A percentile compares a stretch with the other conserved stretches of the same genome.
phyloP scores from a whole-genome alignment of 108 stramenopile genomes.

The Nitzschia sp. region DNA sequence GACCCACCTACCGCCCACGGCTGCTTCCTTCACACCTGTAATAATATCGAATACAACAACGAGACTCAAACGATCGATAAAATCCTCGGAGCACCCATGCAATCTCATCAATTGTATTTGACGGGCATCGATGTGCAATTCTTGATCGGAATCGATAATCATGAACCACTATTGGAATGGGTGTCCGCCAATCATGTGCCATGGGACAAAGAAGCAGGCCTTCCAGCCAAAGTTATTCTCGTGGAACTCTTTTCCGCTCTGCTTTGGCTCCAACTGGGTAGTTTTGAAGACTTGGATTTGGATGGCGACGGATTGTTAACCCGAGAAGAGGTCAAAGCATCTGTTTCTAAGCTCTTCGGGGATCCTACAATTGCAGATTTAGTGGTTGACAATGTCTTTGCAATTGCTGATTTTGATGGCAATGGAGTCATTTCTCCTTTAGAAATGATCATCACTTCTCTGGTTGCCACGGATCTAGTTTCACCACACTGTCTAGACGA shows the following conservation, averaged over 20 bases:
- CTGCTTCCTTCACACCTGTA: conserved; percentile 37
- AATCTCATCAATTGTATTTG: conserved; percentile 31
- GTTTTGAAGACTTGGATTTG: conserved; percentile 42
- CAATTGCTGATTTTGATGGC: conserved; percentile 39
- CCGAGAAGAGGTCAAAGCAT: conserved; percentile 33
- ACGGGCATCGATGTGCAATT: conserved; percentile 30
- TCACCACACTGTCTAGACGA: background rate
- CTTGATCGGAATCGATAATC: conserved; percentile 48
- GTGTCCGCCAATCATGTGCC: background rate
- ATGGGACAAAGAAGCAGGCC: conserved; percentile 16
- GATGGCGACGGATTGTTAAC: conserved; percentile 45
- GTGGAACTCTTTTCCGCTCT: conserved; percentile 39
- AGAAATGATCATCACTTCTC: conserved; percentile 31
- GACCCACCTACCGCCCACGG: conserved; percentile 18
- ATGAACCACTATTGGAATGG: conserved; percentile 47
- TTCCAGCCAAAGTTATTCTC: conserved; percentile 31
- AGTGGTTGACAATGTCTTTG: conserved; percentile 41
- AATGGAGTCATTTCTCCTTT: conserved; percentile 37
- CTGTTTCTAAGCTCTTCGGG: conserved; percentile 15
- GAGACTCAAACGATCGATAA: conserved; percentile 11
- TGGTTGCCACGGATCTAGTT: conserved; percentile 28
- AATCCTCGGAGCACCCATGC: conserved; percentile 34
- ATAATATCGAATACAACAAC: conserved; percentile 28
- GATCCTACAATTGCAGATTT: conserved; percentile 25
- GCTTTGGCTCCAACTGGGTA: conserved; percentile 45